Percentiles rank a stretch among this genome's conserved stretches.
phyloP scores from a whole-genome alignment of 2,329 filamentous ascomycete genomes.

The Neonectria punicea region DNA sequence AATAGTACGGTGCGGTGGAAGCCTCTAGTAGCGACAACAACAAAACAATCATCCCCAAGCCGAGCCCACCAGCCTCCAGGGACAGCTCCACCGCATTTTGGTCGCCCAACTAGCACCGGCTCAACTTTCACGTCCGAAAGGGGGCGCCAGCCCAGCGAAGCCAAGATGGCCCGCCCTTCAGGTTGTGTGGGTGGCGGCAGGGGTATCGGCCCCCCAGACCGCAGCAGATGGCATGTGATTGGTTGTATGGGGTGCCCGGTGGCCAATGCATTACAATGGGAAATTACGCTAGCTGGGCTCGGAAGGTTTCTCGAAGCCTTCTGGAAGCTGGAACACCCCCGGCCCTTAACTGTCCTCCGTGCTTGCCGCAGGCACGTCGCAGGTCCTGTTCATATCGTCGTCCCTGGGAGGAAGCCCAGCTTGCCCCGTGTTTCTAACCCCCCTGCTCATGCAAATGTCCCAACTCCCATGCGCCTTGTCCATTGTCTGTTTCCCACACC shows the following conservation, averaged over 20 bases:
- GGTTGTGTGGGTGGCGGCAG: conserved; percentile 15
- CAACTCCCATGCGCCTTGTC: conserved; percentile 14
- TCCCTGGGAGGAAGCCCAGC: conserved; percentile 3
- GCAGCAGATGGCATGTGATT: conserved; percentile 38
- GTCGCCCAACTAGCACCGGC: not conserved
- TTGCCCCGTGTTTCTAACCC: conserved; percentile 25
- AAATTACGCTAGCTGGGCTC: conserved; percentile 46
- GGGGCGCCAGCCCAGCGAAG: conserved; percentile 25
- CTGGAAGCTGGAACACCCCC: conserved; percentile 33
- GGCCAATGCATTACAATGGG: conserved; percentile 41
- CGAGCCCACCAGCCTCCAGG: conserved; percentile 2
- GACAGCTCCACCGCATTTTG: conserved; percentile 30
- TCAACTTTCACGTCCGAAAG: conserved; percentile 12
- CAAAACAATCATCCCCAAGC: conserved; percentile 6
- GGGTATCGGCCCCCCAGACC: conserved; percentile 10
- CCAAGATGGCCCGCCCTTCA: conserved; percentile 5
- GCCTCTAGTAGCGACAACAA: not conserved
- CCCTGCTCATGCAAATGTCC: conserved; percentile 22
- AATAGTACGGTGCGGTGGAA: conserved; percentile 2
- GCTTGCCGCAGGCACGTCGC: conserved; percentile 27
- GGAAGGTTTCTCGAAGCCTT: conserved; percentile 52
- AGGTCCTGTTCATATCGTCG: conserved; percentile 9
- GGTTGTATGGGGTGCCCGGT: conserved; percentile 40
- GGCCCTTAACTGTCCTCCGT: conserved; percentile 10
- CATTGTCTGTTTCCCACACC: conserved; percentile 1